These are phyloP conservation scores for Botrytis aclada DNA, from an alignment of 2,329 filamentous ascomycete species.

Conservation along the genomic window DNA sequence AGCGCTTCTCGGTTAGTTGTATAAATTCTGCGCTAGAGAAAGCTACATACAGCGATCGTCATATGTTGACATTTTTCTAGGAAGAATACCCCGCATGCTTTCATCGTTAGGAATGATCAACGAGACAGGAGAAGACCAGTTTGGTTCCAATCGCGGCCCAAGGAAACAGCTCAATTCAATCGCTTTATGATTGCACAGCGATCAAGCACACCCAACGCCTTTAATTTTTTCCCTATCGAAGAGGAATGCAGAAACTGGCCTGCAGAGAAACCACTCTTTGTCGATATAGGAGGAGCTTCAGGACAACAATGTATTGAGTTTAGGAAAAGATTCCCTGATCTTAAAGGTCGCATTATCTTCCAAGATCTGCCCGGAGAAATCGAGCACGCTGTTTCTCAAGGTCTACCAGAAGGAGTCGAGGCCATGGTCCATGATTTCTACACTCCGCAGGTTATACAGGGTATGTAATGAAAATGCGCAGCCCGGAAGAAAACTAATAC, in stretches of 20 bases:
- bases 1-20: background rate
- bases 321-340: background rate
- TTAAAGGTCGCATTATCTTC: conserved; percentile 37
- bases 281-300: background rate
- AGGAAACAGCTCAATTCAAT: conserved; percentile 16
- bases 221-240: conserved; percentile 14
- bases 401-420: conserved; percentile 36
- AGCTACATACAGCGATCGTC: background rate
- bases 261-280: conserved; percentile 24
- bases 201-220: background rate
- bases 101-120: conserved; percentile 1
- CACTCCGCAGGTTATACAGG: conserved; percentile 32
- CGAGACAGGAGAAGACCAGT: background rate
- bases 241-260: conserved; percentile 27
- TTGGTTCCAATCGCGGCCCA: conserved; percentile 14
- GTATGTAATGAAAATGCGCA: background rate
- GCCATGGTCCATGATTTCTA: conserved; percentile 35
- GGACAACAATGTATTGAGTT: conserved; percentile 12
- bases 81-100: conserved; percentile 1
- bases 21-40: background rate
- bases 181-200: conserved; percentile 19
- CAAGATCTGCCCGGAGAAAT: conserved; percentile 39
- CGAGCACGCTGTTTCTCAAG: conserved; percentile 21
- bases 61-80: background rate
- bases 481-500: background rate